Conservation (phyloP, 371 early-diverging fungal species). For the Polyrhizophydium stewartii region DNA sequence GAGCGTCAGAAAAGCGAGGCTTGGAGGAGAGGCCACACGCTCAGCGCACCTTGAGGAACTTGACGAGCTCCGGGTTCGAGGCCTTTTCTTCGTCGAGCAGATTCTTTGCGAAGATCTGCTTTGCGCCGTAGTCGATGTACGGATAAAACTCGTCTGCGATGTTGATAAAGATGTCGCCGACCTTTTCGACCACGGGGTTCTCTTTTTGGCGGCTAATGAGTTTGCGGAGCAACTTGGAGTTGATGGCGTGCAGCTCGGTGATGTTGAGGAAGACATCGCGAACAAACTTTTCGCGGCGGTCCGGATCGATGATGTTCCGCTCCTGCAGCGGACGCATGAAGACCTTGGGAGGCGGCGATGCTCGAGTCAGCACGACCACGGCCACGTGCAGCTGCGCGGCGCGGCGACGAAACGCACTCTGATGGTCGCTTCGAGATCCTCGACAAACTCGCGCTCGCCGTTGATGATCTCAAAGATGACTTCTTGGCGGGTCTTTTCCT, state of each 20-base stretch:
- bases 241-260: constrained; percentile 63
- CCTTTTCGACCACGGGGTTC: constrained; percentile 61
- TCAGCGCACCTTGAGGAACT: constrained; percentile 62
- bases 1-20: no score
- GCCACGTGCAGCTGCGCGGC: no score
- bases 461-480: constrained; percentile 87
- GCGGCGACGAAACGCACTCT: not conserved
- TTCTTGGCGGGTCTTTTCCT: constrained; percentile 86
- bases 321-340: constrained; percentile 72
- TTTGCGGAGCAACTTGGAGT: constrained; percentile 58
- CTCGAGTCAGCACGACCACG: no score
- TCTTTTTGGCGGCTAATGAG: constrained; percentile 69
- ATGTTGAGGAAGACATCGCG: constrained; percentile 80
- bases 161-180: constrained; percentile 81
- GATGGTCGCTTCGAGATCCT: constrained; percentile 56
- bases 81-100: constrained; percentile 74
- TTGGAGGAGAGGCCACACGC: no score
- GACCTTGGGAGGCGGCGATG: constrained; percentile 22
- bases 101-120: constrained; percentile 80
- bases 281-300: constrained; percentile 62
- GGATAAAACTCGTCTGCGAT: constrained; percentile 70
- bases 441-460: constrained; percentile 85
- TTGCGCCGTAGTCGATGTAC: constrained; percentile 85
- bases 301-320: constrained; percentile 57
- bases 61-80: constrained; percentile 59